Conservation (phyloP, 2,329 filamentous ascomycete species). For the Fusarium sp. region DNA sequence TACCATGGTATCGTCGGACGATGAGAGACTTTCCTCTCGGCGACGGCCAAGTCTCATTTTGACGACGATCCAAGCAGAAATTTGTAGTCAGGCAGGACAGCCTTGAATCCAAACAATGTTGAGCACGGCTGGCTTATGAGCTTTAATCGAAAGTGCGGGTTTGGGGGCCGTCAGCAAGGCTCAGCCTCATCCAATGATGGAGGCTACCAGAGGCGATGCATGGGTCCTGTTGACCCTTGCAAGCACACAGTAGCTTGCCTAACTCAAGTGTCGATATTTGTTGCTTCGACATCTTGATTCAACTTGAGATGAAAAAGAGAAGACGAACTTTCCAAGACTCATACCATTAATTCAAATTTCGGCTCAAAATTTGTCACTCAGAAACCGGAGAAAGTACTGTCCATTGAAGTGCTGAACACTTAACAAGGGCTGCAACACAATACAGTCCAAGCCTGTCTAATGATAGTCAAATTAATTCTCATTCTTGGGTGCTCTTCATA, state of each 20-base stretch:
- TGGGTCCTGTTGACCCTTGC: not conserved
- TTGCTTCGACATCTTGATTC: not conserved
- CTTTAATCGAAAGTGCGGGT: not conserved
- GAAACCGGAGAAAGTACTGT: not conserved
- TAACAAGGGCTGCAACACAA: not conserved
- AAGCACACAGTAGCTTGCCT: not conserved
- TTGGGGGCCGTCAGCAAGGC: not conserved
- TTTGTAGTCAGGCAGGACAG: not conserved
- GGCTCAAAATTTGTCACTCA: not conserved
- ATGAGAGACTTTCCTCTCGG: not conserved
- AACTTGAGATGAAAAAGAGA: not conserved
- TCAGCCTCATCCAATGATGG: not conserved
- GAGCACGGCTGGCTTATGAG: not conserved
- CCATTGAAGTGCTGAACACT: not conserved
- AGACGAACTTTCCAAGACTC: not conserved
- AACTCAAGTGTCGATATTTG: not conserved
- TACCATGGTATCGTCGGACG: not conserved
- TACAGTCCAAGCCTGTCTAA: no score
- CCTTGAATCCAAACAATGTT: not conserved
- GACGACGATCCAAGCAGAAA: not conserved
- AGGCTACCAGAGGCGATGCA: not conserved
- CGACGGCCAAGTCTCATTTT: slow-evolving; percentile 11
- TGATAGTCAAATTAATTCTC: no score
- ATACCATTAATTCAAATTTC: not conserved
- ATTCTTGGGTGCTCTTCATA: not conserved